Base-by-base conservation (phyloP, 164 flowering plant species). In the Tetrastigma voinierianum region DNA sequence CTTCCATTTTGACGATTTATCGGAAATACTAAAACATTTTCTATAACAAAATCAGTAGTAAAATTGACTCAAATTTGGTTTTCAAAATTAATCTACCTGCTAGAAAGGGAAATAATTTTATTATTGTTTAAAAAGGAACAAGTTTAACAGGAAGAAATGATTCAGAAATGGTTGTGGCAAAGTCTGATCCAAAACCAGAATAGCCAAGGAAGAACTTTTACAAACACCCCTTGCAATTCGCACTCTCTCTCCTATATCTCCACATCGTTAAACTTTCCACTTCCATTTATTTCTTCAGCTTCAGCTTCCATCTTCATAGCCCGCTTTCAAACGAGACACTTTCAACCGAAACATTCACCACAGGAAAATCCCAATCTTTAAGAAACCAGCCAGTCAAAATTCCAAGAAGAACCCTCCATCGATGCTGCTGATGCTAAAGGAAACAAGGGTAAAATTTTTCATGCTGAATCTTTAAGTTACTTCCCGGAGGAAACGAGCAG, bases 341-440 rank as follows among this genome's bases (percentile, higher is more conserved):
- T 44, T 46, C 78, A 1, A 76, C 82, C 51, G 76, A 76, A 17
- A 59, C 74, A 67, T 25, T 59, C 67, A 5, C 51, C 84, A 51
- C 25, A 47, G 10, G 61, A 53, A 18, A 62, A 59, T 16, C 70
- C 76, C 0, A 64, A 62, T 14, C 59, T 57, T 66, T 23, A 82
- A 18, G 72, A 67, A 14, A 7, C 70, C 20, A 53, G 43, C 64
- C 20, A 69, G n/a, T 24, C 46, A 16, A n/a, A 67, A 13, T n/a
- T 5, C 79, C 43, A 46, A 57, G 66, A 69, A 71, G 58, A 62
- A 4, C 61, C 49, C 5, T 10, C 64, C 16, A 10, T 56, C 13
- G 77, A 70, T 46, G 77, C 76, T 16, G 59, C 75, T 67, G 89
- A 83, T 59, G 77, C 82, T 61, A 64, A n/a, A n/a, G n/a, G 69